phyloP scores from a whole-genome alignment of 495 filamentous ascomycete species.

The Cudoniella acicularis region DNA sequence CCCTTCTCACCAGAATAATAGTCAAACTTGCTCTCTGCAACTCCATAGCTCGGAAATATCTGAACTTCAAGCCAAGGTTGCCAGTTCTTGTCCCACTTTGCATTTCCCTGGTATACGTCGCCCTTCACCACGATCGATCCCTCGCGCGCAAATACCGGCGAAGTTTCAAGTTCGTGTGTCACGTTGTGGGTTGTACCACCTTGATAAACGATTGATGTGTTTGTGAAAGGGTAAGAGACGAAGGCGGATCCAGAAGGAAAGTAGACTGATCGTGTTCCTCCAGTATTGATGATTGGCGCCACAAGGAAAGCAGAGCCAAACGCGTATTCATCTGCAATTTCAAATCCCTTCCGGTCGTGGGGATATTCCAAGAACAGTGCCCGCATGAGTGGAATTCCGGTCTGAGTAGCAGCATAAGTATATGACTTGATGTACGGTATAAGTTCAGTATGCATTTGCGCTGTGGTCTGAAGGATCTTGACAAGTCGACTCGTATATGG shows the following conservation, averaged over 20 bases:
- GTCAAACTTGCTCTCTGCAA: slow-evolving; percentile 15
- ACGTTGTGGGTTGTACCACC: slow-evolving; percentile 19
- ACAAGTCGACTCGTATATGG: slow-evolving; percentile 25
- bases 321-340: slow-evolving; percentile 27
- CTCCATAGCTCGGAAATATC: slow-evolving; percentile 26
- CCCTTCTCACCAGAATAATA: slow-evolving; percentile 17
- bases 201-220: slow-evolving; percentile 19
- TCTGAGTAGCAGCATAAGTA: slow-evolving; percentile 26
- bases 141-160: slow-evolving; percentile 30
- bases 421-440: slow-evolving; percentile 30
- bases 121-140: slow-evolving; percentile 30
- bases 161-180: slow-evolving; percentile 9
- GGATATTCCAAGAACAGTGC: slow-evolving; percentile 31
- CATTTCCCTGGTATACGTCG: slow-evolving; percentile 30
- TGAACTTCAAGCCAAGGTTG: slow-evolving; percentile 27
- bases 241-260: slow-evolving; percentile 26
- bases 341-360: slow-evolving; percentile 19
- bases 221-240: slow-evolving; percentile 26
- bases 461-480: slow-evolving; percentile 25
- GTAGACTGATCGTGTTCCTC: slow-evolving; percentile 25
- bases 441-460: slow-evolving; percentile 27
- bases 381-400: slow-evolving; percentile 29
- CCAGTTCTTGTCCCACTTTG: slow-evolving; percentile 30
- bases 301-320: slow-evolving; percentile 31
- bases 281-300: slow-evolving; percentile 27